Base-by-base conservation (phyloP, 345 rosid genomes). In the Trapa incisa region DNA sequence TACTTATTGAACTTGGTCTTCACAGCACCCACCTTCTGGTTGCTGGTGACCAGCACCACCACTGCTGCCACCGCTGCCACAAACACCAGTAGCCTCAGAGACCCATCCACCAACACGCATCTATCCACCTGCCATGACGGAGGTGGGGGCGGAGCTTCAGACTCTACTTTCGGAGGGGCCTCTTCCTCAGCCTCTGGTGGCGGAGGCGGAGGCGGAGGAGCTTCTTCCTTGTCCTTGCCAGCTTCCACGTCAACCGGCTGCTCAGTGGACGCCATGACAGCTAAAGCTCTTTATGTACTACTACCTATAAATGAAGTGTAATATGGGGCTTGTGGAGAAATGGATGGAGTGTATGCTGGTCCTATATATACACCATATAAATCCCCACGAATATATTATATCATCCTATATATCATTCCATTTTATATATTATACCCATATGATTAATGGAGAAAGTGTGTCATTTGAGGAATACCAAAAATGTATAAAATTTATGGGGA, bases 1-100 rank as follows among this genome's bases (percentile, higher is more conserved):
- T 96, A 85, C 68, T 92, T 74, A 45, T 39, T 77, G 67, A 89
- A 90, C 77, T 85, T 86, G 64, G 90, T 90, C 12, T 75, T 43
- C 43, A 64, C 33, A 38, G 69, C 11, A 61, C 1, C 74, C 71
- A 41, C 71, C 0, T 89, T 84, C 77, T 92, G 86, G 75, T 85
- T 73, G 74, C 89, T 74, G 0, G 90, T 84, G 60, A 76, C 84
- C 79, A 87, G 76, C 33, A 92, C 80, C 60, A 87, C 67, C 10
- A 92, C 60, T 6, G 87, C 73, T 48, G 74, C 71, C 32, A 92
- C 6, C 0, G 85, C 63, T 0, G 87, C 77, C 1, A 87, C 86
- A 67, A 92, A 86, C 67, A 88, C 22, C 22, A 88, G 47, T 6
- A 71, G 76, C 84, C 98, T 78, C 17, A 82, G 80, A 17, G 52